phyloP scores from a whole-genome alignment of 2,329 filamentous ascomycete species.

The Dactylellina sp. region DNA sequence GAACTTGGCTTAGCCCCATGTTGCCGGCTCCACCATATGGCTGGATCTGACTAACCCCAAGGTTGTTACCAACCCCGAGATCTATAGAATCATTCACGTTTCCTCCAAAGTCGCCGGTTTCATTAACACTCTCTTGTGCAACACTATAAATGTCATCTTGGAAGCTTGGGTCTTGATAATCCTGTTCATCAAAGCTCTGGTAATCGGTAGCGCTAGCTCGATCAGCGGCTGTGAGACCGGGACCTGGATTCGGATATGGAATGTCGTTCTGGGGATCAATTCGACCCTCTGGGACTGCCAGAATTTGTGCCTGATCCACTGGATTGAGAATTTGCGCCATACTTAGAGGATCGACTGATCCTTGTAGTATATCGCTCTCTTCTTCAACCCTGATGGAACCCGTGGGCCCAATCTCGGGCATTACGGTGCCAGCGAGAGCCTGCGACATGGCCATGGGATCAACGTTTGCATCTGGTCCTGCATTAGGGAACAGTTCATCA shows the following conservation, averaged over 20 bases:
- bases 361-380: not conserved
- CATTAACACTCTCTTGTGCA: not conserved
- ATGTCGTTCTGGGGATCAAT: constrained; percentile 1
- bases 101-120: constrained; percentile 12
- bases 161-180: constrained; percentile 11
- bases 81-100: constrained; percentile 4
- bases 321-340: constrained; percentile 10
- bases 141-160: constrained; percentile 10
- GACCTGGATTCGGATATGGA: not conserved
- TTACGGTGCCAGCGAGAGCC: not conserved
- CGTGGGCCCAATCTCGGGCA: not conserved
- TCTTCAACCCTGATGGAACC: not conserved
- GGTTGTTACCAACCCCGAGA: constrained; percentile 2
- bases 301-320: not conserved
- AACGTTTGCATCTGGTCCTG: not conserved
- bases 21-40: not conserved
- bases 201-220: constrained; percentile 1
- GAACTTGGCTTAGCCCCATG: not conserved
- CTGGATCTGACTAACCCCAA: not conserved
- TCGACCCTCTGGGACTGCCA: not conserved
- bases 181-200: constrained; percentile 1
- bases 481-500: constrained; percentile 20
- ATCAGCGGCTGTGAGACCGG: not conserved
- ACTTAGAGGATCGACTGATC: not conserved
- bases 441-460: not conserved